phyloP scores from a whole-genome alignment of 2,329 filamentous ascomycete genomes.

The Aspergillus pseudonomiae region DNA sequence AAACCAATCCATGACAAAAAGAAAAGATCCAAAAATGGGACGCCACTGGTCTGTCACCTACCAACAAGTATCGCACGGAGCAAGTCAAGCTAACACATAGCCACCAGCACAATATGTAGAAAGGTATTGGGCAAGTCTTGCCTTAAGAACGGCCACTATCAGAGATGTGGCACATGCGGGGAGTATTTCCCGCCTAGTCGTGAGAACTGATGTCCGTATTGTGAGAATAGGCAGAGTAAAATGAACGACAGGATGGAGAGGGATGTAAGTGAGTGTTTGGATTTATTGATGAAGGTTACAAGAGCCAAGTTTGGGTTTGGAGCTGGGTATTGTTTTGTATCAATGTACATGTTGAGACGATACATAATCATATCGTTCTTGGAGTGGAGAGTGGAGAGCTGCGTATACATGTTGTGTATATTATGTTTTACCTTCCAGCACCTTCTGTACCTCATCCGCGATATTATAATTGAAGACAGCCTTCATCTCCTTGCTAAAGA shows the following conservation, averaged over 20 bases:
- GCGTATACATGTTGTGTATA: not conserved
- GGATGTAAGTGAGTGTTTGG: not conserved
- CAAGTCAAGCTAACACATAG: no score
- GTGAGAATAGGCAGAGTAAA: not conserved
- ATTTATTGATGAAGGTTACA: not conserved
- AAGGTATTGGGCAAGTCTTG: not conserved
- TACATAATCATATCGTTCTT: not conserved
- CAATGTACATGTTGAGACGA: not conserved
- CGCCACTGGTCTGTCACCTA: not conserved
- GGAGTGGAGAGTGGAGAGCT: not conserved
- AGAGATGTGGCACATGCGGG: not conserved
- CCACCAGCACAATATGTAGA: not conserved
- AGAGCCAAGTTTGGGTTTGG: not conserved
- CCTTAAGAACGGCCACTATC: not conserved
- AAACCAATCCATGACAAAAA: not conserved
- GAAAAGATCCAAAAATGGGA: not conserved
- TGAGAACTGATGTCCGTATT: not conserved
- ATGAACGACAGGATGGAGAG: not conserved
- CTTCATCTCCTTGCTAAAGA: conserved; percentile 19
- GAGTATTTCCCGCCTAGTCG: not conserved
- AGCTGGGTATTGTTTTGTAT: not conserved
- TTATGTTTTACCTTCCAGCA: conserved; percentile 7
- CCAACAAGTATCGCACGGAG: no score
- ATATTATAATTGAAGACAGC: conserved; percentile 30
- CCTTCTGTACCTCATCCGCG: conserved; percentile 23